Evolutionary conservation across 2,329 filamentous ascomycete species (phyloP).

Genomic region (Cadophora sp.): DNA sequence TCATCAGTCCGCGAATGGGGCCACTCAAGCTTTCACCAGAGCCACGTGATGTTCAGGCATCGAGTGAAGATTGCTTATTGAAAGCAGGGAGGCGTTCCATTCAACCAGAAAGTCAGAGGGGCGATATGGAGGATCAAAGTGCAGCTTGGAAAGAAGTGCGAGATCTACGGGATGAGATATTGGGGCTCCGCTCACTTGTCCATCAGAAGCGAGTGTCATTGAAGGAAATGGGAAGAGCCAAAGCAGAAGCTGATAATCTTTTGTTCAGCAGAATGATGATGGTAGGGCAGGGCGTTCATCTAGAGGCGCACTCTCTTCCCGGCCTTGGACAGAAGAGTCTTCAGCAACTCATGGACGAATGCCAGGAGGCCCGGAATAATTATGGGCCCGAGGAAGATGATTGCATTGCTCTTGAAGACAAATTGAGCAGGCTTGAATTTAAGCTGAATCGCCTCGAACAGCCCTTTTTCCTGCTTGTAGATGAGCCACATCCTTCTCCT

Average conservation of each 20-base stretch:
- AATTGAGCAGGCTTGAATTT: slow-evolving; percentile 23
- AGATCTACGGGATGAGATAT: slow-evolving; percentile 21
- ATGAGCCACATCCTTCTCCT: neutral
- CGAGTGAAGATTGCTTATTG: neutral
- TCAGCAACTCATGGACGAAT: slow-evolving; percentile 22
- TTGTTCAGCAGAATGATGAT: slow-evolving; percentile 22
- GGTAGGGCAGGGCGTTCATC: neutral
- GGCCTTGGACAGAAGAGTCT: slow-evolving; percentile 15
- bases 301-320: neutral
- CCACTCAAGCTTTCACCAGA: neutral
- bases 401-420: slow-evolving; percentile 30
- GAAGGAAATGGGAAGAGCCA: slow-evolving; percentile 25
- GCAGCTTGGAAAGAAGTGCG: slow-evolving; percentile 19
- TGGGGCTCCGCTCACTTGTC: slow-evolving; percentile 24
- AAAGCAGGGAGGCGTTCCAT: too few relatives aligned
- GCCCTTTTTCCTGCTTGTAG: slow-evolving; percentile 2
- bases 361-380: slow-evolving; percentile 20
- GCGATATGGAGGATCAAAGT: neutral
- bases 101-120: neutral
- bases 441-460: slow-evolving; percentile 21
- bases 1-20: neutral
- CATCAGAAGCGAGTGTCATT: slow-evolving; percentile 24
- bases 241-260: slow-evolving; percentile 28
- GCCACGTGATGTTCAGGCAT: neutral
- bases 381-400: slow-evolving; percentile 31